These are phyloP conservation scores for Porogramme epimiltina DNA, from an alignment of 1,284 basidiomycete genomes.

Conservation along the genomic window DNA sequence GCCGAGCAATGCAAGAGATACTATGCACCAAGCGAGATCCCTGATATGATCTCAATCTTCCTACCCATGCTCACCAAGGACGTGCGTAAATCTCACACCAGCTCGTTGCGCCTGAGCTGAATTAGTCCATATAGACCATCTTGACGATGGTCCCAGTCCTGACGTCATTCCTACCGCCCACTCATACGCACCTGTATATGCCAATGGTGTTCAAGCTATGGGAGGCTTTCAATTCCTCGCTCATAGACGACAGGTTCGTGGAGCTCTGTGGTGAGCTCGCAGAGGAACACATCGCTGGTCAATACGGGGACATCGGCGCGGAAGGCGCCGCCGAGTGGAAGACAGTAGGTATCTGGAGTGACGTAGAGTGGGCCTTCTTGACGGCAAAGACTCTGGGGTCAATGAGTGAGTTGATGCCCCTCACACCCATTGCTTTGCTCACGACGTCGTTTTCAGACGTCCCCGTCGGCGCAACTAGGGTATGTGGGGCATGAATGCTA, in stretches of 20 bases:
- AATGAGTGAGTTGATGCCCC: conserved; percentile 67
- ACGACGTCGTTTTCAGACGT: conserved; percentile 51
- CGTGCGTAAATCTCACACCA: conserved; percentile 38
- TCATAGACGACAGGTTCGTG: conserved; percentile 85
- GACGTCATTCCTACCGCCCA: conserved; percentile 77
- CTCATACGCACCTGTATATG: conserved; percentile 69
- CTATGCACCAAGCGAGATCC: conserved; percentile 67
- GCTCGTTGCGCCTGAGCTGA: not conserved
- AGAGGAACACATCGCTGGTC: conserved; percentile 75
- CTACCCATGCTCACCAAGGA: conserved; percentile 67
- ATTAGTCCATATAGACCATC: conserved; percentile 51
- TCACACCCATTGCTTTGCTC: conserved; percentile 9
- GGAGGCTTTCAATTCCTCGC: conserved; percentile 83
- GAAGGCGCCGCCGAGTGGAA: conserved; percentile 65
- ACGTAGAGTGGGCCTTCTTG: conserved; percentile 84
- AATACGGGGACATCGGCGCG: conserved; percentile 49
- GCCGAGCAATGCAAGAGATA: conserved; percentile 74
- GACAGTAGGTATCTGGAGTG: conserved; percentile 88
- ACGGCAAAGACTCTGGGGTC: conserved; percentile 87
- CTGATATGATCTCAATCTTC: conserved; percentile 73
- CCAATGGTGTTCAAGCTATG: conserved; percentile 80
- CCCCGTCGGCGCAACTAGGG: conserved; percentile 69
- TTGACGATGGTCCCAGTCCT: conserved; percentile 72
- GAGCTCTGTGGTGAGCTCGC: conserved; percentile 79
- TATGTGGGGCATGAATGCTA: conserved; percentile 30